phyloP scores from a whole-genome alignment of 192 early-diverging fungal species.

The Umbelopsis vinacea region DNA sequence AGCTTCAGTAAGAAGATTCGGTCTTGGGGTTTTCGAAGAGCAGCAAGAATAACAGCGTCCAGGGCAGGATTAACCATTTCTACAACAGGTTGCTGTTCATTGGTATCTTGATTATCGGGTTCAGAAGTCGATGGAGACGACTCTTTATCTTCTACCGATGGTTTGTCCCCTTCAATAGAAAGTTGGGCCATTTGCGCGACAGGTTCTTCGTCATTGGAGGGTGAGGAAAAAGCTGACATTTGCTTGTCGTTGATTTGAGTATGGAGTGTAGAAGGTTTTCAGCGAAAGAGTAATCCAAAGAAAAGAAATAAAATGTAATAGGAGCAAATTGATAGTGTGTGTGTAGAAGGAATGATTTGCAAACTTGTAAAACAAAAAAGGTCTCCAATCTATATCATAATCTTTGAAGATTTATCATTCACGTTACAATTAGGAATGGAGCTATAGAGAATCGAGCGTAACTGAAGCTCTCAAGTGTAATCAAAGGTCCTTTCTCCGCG shows the following conservation, averaged over 20 bases:
- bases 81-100: conserved; percentile 1
- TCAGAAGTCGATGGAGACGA: background rate
- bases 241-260: background rate
- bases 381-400: conserved; percentile 12
- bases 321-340: background rate
- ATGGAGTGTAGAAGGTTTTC: background rate
- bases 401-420: conserved; percentile 3
- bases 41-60: conserved; percentile 64
- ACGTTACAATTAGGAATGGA: background rate
- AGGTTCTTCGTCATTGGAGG: background rate
- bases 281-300: background rate
- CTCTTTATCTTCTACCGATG: background rate
- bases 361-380: background rate
- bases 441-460: background rate
- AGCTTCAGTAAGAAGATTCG: conserved; percentile 71
- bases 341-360: conserved; percentile 4
- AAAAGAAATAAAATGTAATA: background rate
- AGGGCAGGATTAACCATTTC: conserved; percentile 32
- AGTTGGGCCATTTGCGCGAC: conserved; percentile 3
- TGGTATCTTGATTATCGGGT: background rate
- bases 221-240: conserved; percentile 3
- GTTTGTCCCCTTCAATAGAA: background rate
- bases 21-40: conserved; percentile 65
- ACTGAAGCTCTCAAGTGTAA: background rate
- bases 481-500: background rate